A percentile compares a stretch with the other conserved stretches of the same genome.
These are phyloP conservation scores for Daldinia decipiens DNA, from an alignment of 495 filamentous ascomycete genomes.

Conservation along the genomic window DNA sequence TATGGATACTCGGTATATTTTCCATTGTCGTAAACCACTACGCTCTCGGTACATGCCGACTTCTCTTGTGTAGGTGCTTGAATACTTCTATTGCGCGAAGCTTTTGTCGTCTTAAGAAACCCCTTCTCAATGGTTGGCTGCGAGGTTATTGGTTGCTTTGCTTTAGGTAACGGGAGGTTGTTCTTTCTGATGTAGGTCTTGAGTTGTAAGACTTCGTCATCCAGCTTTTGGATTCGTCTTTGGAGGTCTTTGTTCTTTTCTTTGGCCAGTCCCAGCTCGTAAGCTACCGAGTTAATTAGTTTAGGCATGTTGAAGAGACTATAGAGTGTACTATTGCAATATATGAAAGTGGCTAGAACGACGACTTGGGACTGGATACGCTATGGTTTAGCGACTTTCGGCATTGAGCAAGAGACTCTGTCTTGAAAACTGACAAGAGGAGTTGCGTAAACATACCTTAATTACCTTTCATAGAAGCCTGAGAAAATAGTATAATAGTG, in stretches of 20 bases:
- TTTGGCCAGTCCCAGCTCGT: slow-evolving; percentile 7
- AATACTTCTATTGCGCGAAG: slow-evolving; percentile 1
- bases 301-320: slow-evolving; percentile 9
- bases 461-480: not conserved
- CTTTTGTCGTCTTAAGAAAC: not conserved
- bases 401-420: not conserved
- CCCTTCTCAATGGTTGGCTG: not conserved
- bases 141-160: not conserved
- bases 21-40: too few species aligned
- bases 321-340: not conserved
- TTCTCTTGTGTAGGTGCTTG: not conserved
- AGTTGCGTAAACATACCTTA: not conserved
- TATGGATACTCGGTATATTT: too few species aligned
- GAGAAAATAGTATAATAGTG: not conserved
- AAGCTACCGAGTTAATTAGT: not conserved
- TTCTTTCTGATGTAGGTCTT: not conserved
- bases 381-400: not conserved
- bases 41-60: not conserved
- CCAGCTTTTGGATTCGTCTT: not conserved
- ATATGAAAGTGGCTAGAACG: too few species aligned
- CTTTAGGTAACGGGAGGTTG: not conserved
- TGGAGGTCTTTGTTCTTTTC: not conserved
- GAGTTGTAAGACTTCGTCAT: not conserved
- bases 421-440: not conserved
- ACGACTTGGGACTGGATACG: not conserved